phyloP scores from a whole-genome alignment of 2,329 filamentous ascomycete genomes.

The Pseudogymnoascus sp. region DNA sequence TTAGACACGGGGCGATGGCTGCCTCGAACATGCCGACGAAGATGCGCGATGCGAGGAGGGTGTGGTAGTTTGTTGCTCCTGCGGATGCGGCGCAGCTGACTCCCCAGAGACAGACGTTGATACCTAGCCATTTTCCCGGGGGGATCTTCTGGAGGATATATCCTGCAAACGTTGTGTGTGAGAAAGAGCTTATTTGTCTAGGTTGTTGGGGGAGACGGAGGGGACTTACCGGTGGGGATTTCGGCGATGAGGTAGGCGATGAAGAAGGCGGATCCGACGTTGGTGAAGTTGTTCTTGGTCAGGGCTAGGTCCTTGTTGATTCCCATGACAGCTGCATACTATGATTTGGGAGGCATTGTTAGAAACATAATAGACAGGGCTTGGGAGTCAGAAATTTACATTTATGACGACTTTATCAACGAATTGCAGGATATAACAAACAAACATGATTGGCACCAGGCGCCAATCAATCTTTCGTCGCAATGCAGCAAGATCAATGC shows the following conservation, averaged over 20 bases:
- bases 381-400: slow-evolving; percentile 31
- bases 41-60: slow-evolving; percentile 46
- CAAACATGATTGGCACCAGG: slow-evolving; percentile 53
- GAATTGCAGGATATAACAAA: slow-evolving; percentile 54
- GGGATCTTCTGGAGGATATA: slow-evolving; percentile 53
- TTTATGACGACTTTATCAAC: slow-evolving; percentile 57
- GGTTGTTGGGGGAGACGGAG: slow-evolving; percentile 9
- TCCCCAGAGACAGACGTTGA: slow-evolving; percentile 52
- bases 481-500: slow-evolving; percentile 37
- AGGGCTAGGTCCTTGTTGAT: slow-evolving; percentile 46
- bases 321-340: slow-evolving; percentile 63
- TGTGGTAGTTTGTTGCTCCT: slow-evolving; percentile 43
- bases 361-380: neutral
- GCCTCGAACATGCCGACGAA: slow-evolving; percentile 30
- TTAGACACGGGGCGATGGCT: slow-evolving; percentile 27
- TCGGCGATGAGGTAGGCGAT: slow-evolving; percentile 52
- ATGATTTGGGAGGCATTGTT: slow-evolving; percentile 10
- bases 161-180: slow-evolving; percentile 28
- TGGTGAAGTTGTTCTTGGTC: slow-evolving; percentile 52
- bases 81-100: slow-evolving; percentile 45
- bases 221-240: slow-evolving; percentile 49
- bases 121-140: slow-evolving; percentile 50
- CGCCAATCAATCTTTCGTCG: slow-evolving; percentile 49
- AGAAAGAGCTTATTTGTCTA: slow-evolving; percentile 11
- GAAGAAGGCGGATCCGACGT: slow-evolving; percentile 54